Percentiles rank a stretch among this genome's conserved stretches.
Conservation (phyloP, 73 alveolate genomes). For the Uronychia setigera region DNA sequence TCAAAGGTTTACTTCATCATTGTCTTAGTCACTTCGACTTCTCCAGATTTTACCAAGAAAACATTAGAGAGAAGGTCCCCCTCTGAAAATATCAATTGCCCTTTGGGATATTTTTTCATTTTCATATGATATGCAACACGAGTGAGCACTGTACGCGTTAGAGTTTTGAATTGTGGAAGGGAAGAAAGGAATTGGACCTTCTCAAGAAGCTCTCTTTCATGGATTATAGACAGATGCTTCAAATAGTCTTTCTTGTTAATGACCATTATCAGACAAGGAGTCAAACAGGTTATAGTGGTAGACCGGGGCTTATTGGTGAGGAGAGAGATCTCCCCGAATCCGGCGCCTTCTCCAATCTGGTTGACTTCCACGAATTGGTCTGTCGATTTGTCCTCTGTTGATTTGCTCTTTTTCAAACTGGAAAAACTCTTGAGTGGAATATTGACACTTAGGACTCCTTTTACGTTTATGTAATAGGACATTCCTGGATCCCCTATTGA, state of each 20-base stretch:
- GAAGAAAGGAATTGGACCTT: not conserved
- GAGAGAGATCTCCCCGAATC: not conserved
- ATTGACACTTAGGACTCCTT: too few species aligned
- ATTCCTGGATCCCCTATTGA: too few species aligned
- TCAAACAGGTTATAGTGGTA: not conserved
- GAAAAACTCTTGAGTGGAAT: too few species aligned
- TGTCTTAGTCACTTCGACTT: not conserved
- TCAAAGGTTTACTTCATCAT: too few species aligned
- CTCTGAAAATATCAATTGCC: not conserved
- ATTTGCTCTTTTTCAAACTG: too few species aligned
- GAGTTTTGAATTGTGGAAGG: not conserved
- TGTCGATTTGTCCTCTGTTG: too few species aligned
- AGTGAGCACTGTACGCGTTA: not conserved
- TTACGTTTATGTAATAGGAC: too few species aligned
- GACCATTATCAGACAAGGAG: not conserved
- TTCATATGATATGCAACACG: not conserved
- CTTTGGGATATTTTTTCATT: not conserved
- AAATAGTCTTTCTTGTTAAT: not conserved
- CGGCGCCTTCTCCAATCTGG: not conserved
- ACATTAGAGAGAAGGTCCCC: not conserved
- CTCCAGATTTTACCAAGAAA: not conserved
- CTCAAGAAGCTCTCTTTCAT: not conserved
- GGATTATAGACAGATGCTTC: not conserved
- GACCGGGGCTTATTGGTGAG: not conserved
- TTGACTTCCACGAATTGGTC: not conserved